Evolutionary conservation across 2,329 filamentous ascomycete genomes (phyloP).

Genomic region (Cercospora janseana): DNA sequence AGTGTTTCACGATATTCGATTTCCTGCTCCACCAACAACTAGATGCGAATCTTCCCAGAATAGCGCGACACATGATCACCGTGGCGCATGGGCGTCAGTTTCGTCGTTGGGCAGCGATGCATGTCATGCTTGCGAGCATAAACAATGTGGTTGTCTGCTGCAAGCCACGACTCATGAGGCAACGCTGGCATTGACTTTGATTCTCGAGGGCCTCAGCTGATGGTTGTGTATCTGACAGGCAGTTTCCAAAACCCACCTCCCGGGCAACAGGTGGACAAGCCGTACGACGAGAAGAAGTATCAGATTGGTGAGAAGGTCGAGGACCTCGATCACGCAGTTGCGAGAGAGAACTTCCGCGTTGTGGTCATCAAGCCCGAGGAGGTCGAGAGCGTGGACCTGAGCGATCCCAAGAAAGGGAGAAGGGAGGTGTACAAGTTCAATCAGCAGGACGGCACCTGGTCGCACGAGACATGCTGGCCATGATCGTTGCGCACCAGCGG

Average conservation of each 20-base stretch:
- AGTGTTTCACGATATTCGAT: neutral
- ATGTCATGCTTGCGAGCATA: neutral
- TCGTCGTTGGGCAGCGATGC: slow-evolving; percentile 8
- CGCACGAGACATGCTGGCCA: slow-evolving; percentile 67
- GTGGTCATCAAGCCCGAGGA: slow-evolving; percentile 80
- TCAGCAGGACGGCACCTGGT: slow-evolving; percentile 58
- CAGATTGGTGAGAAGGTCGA: slow-evolving; percentile 63
- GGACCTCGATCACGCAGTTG: slow-evolving; percentile 67
- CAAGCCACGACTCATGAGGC: slow-evolving; percentile 11
- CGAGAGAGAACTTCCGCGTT: slow-evolving; percentile 75
- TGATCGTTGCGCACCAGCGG: slow-evolving; percentile 31
- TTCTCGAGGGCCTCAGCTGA: slow-evolving; percentile 3
- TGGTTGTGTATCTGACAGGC: slow-evolving; percentile 44
- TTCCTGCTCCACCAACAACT: neutral
- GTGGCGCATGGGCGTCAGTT: neutral
- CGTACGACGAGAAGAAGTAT: slow-evolving; percentile 46
- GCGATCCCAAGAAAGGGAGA: slow-evolving; percentile 60
- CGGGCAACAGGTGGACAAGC: slow-evolving; percentile 47
- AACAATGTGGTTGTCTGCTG: slow-evolving; percentile 14
- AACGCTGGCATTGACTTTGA: neutral
- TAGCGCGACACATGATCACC: neutral
- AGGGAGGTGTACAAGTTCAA: slow-evolving; percentile 68
- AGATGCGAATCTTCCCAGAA: neutral
- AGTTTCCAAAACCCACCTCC: slow-evolving; percentile 61
- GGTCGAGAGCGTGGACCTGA: slow-evolving; percentile 72